These are phyloP conservation scores for Echeveria elegans DNA, from an alignment of 164 flowering plant genomes.

Conservation along the genomic window DNA sequence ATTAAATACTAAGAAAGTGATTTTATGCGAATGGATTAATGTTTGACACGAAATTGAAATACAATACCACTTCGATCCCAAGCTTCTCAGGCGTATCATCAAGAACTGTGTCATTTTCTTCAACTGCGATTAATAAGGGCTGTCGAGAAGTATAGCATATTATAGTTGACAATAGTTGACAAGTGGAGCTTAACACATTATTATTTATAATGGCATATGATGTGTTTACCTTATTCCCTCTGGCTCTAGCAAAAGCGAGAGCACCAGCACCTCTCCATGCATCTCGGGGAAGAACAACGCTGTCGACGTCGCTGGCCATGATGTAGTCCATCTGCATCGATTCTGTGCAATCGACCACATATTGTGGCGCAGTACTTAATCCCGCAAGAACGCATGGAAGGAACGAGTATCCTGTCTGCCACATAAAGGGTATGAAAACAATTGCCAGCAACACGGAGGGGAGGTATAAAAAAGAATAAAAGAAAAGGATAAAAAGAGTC, in stretches of 20 bases:
- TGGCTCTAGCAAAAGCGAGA: conserved; percentile 63
- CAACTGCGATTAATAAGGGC: conserved; percentile 76
- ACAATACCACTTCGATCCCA: conserved; percentile 7
- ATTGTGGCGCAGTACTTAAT: conserved; percentile 75
- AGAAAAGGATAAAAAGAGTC: no score
- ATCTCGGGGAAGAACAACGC: conserved; percentile 63
- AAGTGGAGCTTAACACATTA: background rate
- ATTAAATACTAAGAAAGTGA: background rate
- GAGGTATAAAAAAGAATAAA: no score
- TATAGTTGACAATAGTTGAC: background rate
- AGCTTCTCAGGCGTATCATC: background rate
- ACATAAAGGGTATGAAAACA: background rate
- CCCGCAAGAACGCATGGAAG: conserved; percentile 91
- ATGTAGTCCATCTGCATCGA: conserved; percentile 32
- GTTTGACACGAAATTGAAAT: background rate
- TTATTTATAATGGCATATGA: background rate
- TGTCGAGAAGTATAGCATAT: conserved; percentile 20
- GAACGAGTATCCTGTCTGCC: conserved; percentile 79
- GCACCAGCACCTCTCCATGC: conserved; percentile 79
- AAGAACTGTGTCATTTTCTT: conserved; percentile 55
- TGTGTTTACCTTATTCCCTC: conserved; percentile 34
- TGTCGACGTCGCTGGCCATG: conserved; percentile 60
- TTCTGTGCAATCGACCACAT: conserved; percentile 26
- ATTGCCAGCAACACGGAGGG: no score
- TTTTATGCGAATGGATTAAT: background rate